These are phyloP conservation scores for Saksenaea vasiformis DNA, from an alignment of 371 early-diverging fungal genomes.

Conservation along the genomic window DNA sequence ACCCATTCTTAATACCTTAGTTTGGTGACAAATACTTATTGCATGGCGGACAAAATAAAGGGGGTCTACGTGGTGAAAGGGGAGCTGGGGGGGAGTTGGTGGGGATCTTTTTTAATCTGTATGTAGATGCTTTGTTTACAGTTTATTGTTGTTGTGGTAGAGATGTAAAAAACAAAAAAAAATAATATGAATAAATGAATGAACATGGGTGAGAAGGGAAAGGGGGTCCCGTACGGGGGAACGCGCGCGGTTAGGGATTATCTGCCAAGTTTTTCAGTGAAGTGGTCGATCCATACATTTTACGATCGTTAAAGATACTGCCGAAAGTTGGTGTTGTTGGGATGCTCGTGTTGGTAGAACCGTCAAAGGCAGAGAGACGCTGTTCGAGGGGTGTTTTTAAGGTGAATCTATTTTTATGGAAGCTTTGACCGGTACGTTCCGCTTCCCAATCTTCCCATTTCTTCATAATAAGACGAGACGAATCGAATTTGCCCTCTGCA, in stretches of 20 bases:
- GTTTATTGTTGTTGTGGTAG: background rate
- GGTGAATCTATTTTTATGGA: constrained; percentile 29
- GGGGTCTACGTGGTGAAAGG: no score
- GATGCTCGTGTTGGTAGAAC: constrained; percentile 13
- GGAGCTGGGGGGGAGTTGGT: no score
- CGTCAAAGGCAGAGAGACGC: constrained; percentile 30
- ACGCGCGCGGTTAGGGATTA: background rate
- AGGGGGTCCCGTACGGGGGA: no score
- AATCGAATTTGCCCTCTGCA: constrained; percentile 68
- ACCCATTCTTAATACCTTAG: no score
- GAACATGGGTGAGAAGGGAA: no score
- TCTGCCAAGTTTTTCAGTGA: background rate
- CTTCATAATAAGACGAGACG: constrained; percentile 62
- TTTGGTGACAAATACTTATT: no score
- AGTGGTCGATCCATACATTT: constrained; percentile 49
- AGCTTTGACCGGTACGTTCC: constrained; percentile 54
- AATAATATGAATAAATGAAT: background rate
- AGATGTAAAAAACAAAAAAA: no score
- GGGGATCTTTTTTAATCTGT: background rate
- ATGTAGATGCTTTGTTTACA: constrained; percentile 7
- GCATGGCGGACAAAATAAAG: no score
- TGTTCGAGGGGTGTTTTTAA: constrained; percentile 37
- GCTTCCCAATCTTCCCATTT: constrained; percentile 77
- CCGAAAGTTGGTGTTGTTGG: constrained; percentile 39
- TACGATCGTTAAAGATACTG: constrained; percentile 49